Base-by-base conservation (phyloP, 2,329 filamentous ascomycete species). In the Dothidotthia symphoricarpi region DNA sequence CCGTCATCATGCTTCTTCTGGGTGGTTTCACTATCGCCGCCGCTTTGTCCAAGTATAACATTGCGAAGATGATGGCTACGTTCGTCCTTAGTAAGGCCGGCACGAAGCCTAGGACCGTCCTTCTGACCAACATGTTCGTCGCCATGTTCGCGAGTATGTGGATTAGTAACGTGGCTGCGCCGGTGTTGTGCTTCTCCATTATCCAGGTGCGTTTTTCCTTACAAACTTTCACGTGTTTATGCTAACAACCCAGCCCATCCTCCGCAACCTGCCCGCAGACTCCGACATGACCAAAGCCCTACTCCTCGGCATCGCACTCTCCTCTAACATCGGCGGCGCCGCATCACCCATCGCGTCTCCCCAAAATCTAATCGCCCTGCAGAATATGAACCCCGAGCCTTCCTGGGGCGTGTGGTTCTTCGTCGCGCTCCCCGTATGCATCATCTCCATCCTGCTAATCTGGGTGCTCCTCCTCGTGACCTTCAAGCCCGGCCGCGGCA, bases 371-470 rank as follows among this genome's bases (percentile, higher is more conserved):
- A 93, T 98, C 41, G 93, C 94, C 1, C 77, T 98, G 43, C 86
- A 94, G 57, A 95, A 96, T 70, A 98, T 98, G 93, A 75, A 83
- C 39, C 91, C 91, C 0, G 80, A 85, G 41, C 90, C 93, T 7
- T 89, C 87, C 11, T 98, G 93, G 93, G 85, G 88, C 14, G 81
- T 88, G 43, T 98, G 93, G 93, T 97, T 98, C 74, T 96, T 97
- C 69, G 82, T 98, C 54, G 83, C 89, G 16, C 81, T 98, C 15
- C 93, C 93, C 1, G 89, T 98, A 13, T 95, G 93, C 63, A 81
- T 95, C 51, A 80, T 96, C 38, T 93, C 85, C 1, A 85, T 98
- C 46, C 57, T 95, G 3, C 64, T 93, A 10, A 96, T 97, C 61
- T 98, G 93, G 93, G 51, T 86, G 1, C 75, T 98, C 16, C 78